Base-by-base conservation (phyloP, 1,139 yeast genomes). In the Candida pseudoviswanathii region DNA sequence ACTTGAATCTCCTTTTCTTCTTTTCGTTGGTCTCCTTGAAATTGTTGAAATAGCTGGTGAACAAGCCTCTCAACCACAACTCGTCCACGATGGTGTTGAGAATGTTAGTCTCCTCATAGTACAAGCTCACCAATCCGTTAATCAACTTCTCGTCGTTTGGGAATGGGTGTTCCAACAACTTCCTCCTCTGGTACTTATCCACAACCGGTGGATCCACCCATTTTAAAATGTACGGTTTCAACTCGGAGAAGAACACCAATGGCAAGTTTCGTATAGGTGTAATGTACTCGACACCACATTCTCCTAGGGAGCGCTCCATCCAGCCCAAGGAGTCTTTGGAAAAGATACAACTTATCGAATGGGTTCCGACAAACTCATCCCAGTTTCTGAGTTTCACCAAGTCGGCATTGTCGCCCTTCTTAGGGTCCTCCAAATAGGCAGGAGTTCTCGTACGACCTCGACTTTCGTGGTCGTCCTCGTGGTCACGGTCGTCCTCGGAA, bases 311-410 rank as follows among this genome's bases (percentile, higher is more conserved):
- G 8, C 56, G 54, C 26, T 59, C 62, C 37, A 75, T 70, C 71
- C 75, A 72, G 27, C 59, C 62, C 51, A 73, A 53, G 3, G 77
- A 71, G 44, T 68, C 67, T 11, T 62, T 61, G 6, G 77, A 71
- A 47, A 73, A 68, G 10, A 74, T 69, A 25, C 73, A 64, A 50
- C 72, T 52, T 43, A 72, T 63, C 21, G 78, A 72, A 54, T 75
- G 80, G 26, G 73, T 59, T 7, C 78, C 79, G 38, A 70, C 65
- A 49, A 65, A 74, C 24, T 57, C 62, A 26, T 58, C 61, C n/a
- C 51, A 40, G n/a, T 6, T 38, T 29, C 44, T 41, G n/a, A 45
- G 4, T 10, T 43, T 40, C 8, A 52, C 11, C 11, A 43, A 5
- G 26, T 49, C 50, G 10, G 45, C 43, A 9, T 16, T 30, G 22